phyloP scores from a whole-genome alignment of 2,329 filamentous ascomycete genomes.

The Sarocladiaceae sp. region DNA sequence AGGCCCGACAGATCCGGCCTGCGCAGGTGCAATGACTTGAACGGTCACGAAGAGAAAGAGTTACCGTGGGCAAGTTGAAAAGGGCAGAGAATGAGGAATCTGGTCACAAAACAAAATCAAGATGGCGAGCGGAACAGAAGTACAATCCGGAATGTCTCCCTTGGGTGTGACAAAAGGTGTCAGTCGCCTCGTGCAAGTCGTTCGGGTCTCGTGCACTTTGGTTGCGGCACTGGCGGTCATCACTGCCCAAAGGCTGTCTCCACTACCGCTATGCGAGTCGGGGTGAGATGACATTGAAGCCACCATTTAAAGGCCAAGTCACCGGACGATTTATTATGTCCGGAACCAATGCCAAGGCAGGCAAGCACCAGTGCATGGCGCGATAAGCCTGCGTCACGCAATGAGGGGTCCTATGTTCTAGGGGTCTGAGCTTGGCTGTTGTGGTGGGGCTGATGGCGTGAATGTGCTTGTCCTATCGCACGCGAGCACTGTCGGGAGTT shows the following conservation, averaged over 20 bases:
- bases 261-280: background rate
- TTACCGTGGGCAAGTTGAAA: background rate
- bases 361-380: background rate
- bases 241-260: background rate
- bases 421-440: too few relatives aligned
- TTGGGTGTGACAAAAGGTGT: background rate
- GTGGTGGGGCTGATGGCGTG: too few relatives aligned
- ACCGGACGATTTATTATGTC: background rate
- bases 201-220: background rate
- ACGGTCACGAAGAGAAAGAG: background rate
- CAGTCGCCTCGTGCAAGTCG: background rate
- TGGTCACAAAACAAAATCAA: background rate
- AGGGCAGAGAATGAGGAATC: background rate
- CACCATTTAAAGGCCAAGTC: background rate
- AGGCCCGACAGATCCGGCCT: background rate
- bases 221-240: conserved; percentile 4
- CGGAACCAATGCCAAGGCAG: background rate
- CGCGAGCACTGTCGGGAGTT: too few relatives aligned
- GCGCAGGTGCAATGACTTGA: background rate
- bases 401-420: background rate
- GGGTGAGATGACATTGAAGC: background rate
- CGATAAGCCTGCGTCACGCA: background rate
- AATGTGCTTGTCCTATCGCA: too few relatives aligned
- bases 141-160: background rate
- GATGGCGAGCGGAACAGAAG: background rate